Conservation (phyloP, 2,329 filamentous ascomycete genomes). For the Arthroderma uncinatum region DNA sequence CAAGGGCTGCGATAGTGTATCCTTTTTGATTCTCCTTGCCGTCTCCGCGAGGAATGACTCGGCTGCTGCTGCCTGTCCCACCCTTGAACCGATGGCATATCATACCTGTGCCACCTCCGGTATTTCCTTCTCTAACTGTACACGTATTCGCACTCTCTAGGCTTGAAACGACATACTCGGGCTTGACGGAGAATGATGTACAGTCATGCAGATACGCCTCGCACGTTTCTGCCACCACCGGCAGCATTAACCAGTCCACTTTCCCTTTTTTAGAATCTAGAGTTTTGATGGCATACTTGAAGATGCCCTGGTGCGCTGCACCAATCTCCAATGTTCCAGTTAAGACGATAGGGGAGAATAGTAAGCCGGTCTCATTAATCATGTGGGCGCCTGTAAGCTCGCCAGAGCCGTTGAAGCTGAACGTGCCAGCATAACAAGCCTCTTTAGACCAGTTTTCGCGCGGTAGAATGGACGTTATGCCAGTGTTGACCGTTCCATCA, state of each 20-base stretch:
- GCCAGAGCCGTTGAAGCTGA: conserved; percentile 54
- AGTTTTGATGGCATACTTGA: conserved; percentile 44
- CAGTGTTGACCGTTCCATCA: conserved; percentile 29
- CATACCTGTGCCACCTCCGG: conserved; percentile 59
- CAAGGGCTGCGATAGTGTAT: conserved; percentile 52
- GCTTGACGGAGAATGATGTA: conserved; percentile 43
- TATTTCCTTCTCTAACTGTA: conserved; percentile 50
- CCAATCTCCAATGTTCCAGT: conserved; percentile 50
- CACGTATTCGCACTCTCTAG: conserved; percentile 43
- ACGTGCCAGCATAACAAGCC: conserved; percentile 37
- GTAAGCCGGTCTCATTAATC: conserved; percentile 50
- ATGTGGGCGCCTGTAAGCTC: conserved; percentile 52
- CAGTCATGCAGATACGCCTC: conserved; percentile 53
- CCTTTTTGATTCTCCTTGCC: conserved; percentile 33
- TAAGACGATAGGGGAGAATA: conserved; percentile 49
- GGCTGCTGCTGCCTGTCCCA: conserved; percentile 52
- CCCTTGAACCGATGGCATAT: conserved; percentile 56
- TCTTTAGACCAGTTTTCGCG: conserved; percentile 32
- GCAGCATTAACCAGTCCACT: conserved; percentile 44
- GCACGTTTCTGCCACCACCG: conserved; percentile 52
- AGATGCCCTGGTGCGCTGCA: conserved; percentile 48
- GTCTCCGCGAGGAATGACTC: conserved; percentile 42
- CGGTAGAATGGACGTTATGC: conserved; percentile 36
- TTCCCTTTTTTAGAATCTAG: conserved; percentile 34
- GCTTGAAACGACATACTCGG: conserved; percentile 44